Evolutionary conservation across 2,329 filamentous ascomycete species (phyloP).

Genomic region (Onygenales sp.): DNA sequence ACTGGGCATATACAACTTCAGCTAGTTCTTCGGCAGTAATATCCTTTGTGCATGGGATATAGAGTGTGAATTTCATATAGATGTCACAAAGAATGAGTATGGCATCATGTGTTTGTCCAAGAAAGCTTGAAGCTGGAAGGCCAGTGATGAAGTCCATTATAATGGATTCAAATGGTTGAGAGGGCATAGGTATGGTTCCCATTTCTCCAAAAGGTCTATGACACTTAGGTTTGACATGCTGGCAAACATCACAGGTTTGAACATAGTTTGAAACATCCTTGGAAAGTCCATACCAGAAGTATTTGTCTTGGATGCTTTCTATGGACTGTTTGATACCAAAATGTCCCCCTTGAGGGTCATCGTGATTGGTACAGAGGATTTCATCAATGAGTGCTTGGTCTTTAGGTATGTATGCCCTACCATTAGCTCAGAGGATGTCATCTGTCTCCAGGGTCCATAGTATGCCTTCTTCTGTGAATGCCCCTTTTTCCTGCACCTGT

Average conservation of each 20-base stretch:
- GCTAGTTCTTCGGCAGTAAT: too few relatives aligned
- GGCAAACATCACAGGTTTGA: neutral
- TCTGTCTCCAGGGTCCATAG: neutral
- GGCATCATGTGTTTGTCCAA: too few relatives aligned
- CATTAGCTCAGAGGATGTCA: neutral
- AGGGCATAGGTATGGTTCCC: neutral
- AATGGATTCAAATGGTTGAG: neutral
- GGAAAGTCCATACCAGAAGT: neutral
- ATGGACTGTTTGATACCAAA: neutral
- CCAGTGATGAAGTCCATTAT: too few relatives aligned
- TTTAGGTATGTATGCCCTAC: neutral
- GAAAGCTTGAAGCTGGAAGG: too few relatives aligned
- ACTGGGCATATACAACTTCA: rapidly evolving
- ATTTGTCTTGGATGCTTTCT: neutral
- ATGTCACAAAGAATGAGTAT: too few relatives aligned
- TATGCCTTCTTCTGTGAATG: neutral
- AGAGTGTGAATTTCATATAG: too few relatives aligned
- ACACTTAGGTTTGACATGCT: neutral
- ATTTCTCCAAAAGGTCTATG: neutral
- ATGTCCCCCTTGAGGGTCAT: neutral
- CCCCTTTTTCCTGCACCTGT: neutral
- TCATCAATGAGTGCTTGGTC: neutral
- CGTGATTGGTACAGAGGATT: neutral
- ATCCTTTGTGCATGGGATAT: too few relatives aligned
- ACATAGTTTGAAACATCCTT: neutral